Base-by-base conservation (phyloP, 1,139 yeast species). In the Yamadazyma membranifaciens region DNA sequence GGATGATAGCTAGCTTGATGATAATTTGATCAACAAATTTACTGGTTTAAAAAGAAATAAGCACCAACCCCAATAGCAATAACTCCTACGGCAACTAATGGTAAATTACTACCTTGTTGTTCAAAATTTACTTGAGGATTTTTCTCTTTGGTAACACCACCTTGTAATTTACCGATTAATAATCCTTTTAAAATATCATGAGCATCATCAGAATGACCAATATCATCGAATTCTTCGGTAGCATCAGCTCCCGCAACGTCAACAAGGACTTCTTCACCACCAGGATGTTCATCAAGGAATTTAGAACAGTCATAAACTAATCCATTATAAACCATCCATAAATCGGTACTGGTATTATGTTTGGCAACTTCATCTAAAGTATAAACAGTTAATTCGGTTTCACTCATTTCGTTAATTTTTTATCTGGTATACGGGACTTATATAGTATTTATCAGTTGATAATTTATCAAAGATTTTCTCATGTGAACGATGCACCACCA, bases 121-220 rank as follows among this genome's bases (percentile, higher is more conserved):
- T 63, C 55, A 33, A 62, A 63, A 9, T 56, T 49, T 25, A 59
- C 39, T 34, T 54, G 49, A 31, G 56, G 41, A 31, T 55, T 52
- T 40, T 57, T 52, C 43, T 65, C 64, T 46, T 59, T 61, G 32
- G 60, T 51, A 33, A 63, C 69, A 39, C 72, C 76, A 33, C 78
- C 78, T 53, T 72, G 72, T 40, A 72, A 65, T 42, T 56, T 65
- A 38, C 98, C 98, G 47, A 91, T 74, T 54, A 77, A 73, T 56
- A 89, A 69, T 34, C 77, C 79, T 36, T 69, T 73, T 56, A 94
- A 73, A 49, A 85, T 75, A 53, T 84, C 94, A 52, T 82, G 81
- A 29, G 98, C 98, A 54, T 91, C 97, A 51, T 91, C 97, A 31
- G 98, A 89, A 67, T 92, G 99, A 32, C 98, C 98, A 58, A 92